Evolutionary conservation across 345 rosid genomes (phyloP).

Genomic region (Pseudoturritis turrita): DNA sequence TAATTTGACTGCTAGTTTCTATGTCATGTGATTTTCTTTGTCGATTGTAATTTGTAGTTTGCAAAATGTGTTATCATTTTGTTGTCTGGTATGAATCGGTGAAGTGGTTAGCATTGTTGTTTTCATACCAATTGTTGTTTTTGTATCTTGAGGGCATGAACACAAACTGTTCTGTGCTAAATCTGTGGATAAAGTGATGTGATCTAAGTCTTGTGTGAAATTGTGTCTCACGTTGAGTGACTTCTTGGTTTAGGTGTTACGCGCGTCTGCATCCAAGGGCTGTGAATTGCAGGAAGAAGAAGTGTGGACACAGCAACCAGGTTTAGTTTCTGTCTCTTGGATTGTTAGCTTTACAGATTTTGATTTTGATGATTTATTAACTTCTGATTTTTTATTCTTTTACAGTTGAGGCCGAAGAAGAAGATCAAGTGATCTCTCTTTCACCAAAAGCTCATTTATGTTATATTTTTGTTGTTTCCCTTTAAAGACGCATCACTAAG

Average conservation of each 20-base stretch:
- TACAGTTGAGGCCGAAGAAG: slow-evolving; percentile 92
- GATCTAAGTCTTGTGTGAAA: too few species aligned
- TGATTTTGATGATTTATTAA: neutral
- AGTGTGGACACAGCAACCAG: slow-evolving; percentile 99
- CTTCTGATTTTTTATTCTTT: neutral
- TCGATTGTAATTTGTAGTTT: neutral
- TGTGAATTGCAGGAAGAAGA: slow-evolving; percentile 97
- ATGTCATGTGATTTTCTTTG: neutral
- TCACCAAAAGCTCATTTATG: neutral
- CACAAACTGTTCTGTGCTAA: neutral
- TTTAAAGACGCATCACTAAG: neutral
- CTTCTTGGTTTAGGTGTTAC: slow-evolving; percentile 50
- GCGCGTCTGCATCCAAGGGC: slow-evolving; percentile 97
- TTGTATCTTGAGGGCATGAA: neutral
- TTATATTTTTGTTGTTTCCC: neutral
- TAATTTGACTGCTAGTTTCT: neutral
- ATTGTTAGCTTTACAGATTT: neutral
- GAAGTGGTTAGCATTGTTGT: too few species aligned
- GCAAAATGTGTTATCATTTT: neutral
- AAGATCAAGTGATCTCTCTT: slow-evolving; percentile 48
- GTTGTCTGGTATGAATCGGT: neutral
- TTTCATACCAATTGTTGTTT: neutral
- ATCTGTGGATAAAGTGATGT: neutral
- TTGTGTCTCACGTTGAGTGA: neutral
- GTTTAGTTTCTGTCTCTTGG: slow-evolving; percentile 24